Base-by-base conservation (phyloP, 2,329 filamentous ascomycete species). In the Cladosporium velox region DNA sequence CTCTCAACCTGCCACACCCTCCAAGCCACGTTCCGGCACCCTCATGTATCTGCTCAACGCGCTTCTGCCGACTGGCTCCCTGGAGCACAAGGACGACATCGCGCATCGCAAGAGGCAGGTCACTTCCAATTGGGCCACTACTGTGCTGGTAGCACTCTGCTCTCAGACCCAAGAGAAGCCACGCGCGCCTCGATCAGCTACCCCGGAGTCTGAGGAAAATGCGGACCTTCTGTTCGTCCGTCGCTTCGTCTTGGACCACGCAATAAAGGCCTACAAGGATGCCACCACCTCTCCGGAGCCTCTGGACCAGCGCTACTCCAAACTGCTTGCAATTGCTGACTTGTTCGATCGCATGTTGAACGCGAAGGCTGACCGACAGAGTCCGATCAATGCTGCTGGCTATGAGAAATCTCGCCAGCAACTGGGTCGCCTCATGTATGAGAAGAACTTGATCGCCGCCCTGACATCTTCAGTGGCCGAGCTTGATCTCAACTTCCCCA, bases 371-470 rank as follows among this genome's bases (percentile, higher is more conserved):
- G 79, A 90, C 86, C 58, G 69, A 3, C 66, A 68, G 51, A 69
- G 65, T 41, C 65, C 65, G 12, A 58, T 66, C 21, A 61, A 66
- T 32, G 65, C 59, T 32, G 49, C 58, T 15, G 59, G 61, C 12
- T 70, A 64, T 52, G 65, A 66, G 21, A 59, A 55, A 34, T 93
- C 93, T 8, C 90, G 93, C 69, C 89, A 90, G 72, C 93, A 97
- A 74, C 86, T 99, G 71, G 90, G 92, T 38, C 92, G 93, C 71
- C 88, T 97, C 67, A 99, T 99, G 95, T 98, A 96, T 73, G 95
- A 99, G 80, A 99, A 98, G 81, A 93, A 96, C 65, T 97, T 95
- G 76, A 89, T 98, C 68, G 87, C 91, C 28, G 91, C 94, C 58
- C 81, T 99, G 67, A 98, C 95, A 1, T 87, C 89, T 14, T 96